Percentiles rank a stretch among this genome's conserved stretches.
phyloP scores from a whole-genome alignment of 805 yeast genomes.

The Pichia paraexigua region DNA sequence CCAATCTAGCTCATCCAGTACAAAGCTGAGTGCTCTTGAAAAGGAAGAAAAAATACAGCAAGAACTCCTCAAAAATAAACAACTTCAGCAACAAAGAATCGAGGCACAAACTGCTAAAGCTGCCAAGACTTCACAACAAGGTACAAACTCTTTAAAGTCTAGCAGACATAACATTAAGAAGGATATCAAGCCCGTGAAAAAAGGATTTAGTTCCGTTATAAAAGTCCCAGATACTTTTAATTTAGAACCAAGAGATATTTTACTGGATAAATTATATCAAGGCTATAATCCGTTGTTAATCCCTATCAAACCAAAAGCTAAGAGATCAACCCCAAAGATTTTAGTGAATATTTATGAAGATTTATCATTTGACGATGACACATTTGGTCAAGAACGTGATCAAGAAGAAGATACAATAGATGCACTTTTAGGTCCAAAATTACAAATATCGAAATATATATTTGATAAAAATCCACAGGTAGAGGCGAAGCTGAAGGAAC shows the following conservation, averaged over 20 bases:
- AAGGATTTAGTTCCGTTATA: conserved; percentile 29
- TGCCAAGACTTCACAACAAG: background rate
- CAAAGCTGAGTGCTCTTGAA: background rate
- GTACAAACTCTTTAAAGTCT: background rate
- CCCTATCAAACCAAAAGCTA: conserved; percentile 18
- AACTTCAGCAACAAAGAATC: background rate
- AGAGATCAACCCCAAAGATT: conserved; percentile 21
- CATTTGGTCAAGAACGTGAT: conserved; percentile 2
- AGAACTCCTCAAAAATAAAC: background rate
- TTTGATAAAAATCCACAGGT: conserved; percentile 14
- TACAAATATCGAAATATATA: conserved; percentile 15
- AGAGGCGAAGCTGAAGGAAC: conserved; percentile 11
- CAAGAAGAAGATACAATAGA: conserved; percentile 8
- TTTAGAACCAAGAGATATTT: conserved; percentile 27
- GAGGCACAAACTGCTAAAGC: background rate
- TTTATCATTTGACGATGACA: conserved; percentile 18
- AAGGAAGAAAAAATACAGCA: background rate
- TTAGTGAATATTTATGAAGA: conserved; percentile 29
- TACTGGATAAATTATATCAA: conserved; percentile 29
- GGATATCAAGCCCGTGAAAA: conserved; percentile 6
- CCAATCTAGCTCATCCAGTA: background rate
- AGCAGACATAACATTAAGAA: background rate
- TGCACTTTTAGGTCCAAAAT: conserved; percentile 12
- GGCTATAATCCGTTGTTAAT: conserved; percentile 30
- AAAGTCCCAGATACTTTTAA: conserved; percentile 29